Evolutionary conservation across 1,284 basidiomycete genomes (phyloP).

Genomic region (Ganoderma meredithae): DNA sequence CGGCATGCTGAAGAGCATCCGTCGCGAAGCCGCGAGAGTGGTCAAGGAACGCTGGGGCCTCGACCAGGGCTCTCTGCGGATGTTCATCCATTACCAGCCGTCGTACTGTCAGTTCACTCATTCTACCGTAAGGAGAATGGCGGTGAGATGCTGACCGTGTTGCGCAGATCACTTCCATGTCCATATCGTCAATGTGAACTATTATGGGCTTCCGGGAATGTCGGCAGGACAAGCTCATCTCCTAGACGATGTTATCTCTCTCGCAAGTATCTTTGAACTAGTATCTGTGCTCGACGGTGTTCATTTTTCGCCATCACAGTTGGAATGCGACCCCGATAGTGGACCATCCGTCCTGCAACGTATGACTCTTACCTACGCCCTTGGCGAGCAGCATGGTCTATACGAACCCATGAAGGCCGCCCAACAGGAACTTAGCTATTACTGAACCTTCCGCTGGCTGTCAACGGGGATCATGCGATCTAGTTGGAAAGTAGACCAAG

Average conservation of each 20-base stretch:
- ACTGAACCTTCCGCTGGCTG: slow-evolving; percentile 6
- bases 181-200: slow-evolving; percentile 87
- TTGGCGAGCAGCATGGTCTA: slow-evolving; percentile 85
- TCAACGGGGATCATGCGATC: neutral
- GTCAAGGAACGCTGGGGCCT: slow-evolving; percentile 72
- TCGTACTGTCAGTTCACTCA: slow-evolving; percentile 81
- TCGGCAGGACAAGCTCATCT: slow-evolving; percentile 92
- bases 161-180: slow-evolving; percentile 92
- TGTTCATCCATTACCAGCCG: slow-evolving; percentile 96
- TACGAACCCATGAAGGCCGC: slow-evolving; percentile 54
- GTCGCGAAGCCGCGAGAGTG: slow-evolving; percentile 56
- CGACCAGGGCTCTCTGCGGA: slow-evolving; percentile 64
- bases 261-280: slow-evolving; percentile 55
- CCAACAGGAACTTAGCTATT: slow-evolving; percentile 37
- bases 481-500: neutral
- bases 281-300: neutral
- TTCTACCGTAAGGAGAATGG: neutral
- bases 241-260: slow-evolving; percentile 88
- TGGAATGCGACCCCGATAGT: slow-evolving; percentile 61
- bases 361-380: slow-evolving; percentile 83
- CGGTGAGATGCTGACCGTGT: neutral
- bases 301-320: slow-evolving; percentile 46
- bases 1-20: slow-evolving; percentile 73
- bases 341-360: slow-evolving; percentile 63
- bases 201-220: slow-evolving; percentile 73